Base-by-base conservation (phyloP, 2,329 filamentous ascomycete species). In the Aspergillus proliferans region DNA sequence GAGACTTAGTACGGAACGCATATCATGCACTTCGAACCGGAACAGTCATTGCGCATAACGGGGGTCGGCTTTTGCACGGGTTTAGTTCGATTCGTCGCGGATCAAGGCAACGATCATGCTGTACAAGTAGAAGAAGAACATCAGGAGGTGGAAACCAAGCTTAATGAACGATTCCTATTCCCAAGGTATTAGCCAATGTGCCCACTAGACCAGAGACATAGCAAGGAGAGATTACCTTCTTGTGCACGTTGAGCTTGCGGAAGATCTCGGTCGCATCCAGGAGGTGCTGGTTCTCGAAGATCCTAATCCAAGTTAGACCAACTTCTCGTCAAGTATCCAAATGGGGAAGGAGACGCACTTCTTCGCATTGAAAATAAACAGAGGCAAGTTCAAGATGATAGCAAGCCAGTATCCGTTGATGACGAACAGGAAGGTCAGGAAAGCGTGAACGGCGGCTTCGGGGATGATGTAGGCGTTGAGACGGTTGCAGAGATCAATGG, bases 101-200 rank as follows among this genome's bases (percentile, higher is more conserved):
- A 98, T 98, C 55, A 98, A 81, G 58, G 93, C 92, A 57, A 96
- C 92, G 62, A 93, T 93, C 88, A 93, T 94, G 85, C 88, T 94
- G 82, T 95, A 95, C 49, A 98, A 86, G 77, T 98, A 98, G 83
- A 97, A 98, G 84, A 98, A 98, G 83, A 98, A 98, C 90, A 98
- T 96, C 76, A 98, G 73, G 52, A 98, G 79, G 74, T 98, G 93
- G 81, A 98, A 98, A 49, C 92, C 93, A 40, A 98, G 88, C 78
- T 98, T 98, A 77, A 93, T 85, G 73, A 98, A 98, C 0, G 93
- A 97, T 83, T 98, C 93, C 91, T 95, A 58, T 40, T 18, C 19
- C 15, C 15, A 33, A 9, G 46, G 57, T 39, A 58, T 56, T 43
- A 12, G 45, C 49, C 14, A 3, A 36, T 18, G 33, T n/a, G 34